Evolutionary conservation across 2,329 filamentous ascomycete genomes (phyloP).

Genomic region (Penicillium verrucosum): DNA sequence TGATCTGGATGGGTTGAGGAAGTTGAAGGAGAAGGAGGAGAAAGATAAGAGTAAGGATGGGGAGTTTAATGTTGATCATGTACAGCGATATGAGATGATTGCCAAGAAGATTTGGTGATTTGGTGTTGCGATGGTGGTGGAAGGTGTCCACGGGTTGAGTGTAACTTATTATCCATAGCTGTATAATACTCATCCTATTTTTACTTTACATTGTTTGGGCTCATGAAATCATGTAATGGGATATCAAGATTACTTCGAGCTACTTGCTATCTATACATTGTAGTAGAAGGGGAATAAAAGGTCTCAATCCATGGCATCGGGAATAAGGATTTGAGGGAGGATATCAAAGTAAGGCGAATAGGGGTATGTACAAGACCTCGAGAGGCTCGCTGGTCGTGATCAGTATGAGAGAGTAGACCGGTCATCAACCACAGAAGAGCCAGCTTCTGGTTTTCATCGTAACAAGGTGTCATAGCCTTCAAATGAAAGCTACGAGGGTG

Average conservation of each 20-base stretch:
- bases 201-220: not conserved
- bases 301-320: not conserved
- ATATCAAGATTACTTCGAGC: not conserved
- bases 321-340: not conserved
- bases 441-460: slow-evolving; percentile 27
- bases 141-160: not conserved
- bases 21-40: slow-evolving; percentile 60
- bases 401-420: slow-evolving; percentile 13
- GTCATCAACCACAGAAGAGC: slow-evolving; percentile 27
- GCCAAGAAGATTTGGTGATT: slow-evolving; percentile 90
- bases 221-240: not conserved
- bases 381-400: slow-evolving; percentile 18
- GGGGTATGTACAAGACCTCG: slow-evolving; percentile 17
- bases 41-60: slow-evolving; percentile 58
- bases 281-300: not conserved
- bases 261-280: not conserved
- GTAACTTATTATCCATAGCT: not conserved
- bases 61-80: slow-evolving; percentile 60
- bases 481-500: not conserved
- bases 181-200: not conserved
- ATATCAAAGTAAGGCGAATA: slow-evolving; percentile 5
- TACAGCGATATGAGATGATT: slow-evolving; percentile 86
- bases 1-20: slow-evolving; percentile 67
- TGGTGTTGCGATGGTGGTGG: not conserved
- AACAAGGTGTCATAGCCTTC: slow-evolving; percentile 5